Conservation (phyloP, 2,329 filamentous ascomycete species). For the Coniochaeta sp. region DNA sequence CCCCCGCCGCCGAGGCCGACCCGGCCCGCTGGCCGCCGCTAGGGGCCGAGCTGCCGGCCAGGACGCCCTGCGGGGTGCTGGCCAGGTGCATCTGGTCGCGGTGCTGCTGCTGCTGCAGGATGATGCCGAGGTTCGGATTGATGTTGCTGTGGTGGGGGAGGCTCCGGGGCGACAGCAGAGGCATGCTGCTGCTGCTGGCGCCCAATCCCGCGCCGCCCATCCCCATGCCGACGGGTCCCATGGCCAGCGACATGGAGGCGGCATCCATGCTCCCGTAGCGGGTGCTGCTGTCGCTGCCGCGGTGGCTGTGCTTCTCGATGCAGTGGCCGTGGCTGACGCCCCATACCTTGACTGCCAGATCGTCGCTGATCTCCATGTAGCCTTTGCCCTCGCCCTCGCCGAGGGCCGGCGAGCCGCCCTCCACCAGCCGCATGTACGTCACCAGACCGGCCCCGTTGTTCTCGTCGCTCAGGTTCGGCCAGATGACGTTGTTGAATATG, state of each 20-base stretch:
- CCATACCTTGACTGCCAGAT: slow-evolving; percentile 81
- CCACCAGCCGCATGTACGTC: slow-evolving; percentile 80
- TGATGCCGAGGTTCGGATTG: slow-evolving; percentile 11
- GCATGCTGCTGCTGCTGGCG: slow-evolving; percentile 2
- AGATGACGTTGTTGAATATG: slow-evolving; percentile 96
- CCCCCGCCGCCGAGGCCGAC: slow-evolving; percentile 6
- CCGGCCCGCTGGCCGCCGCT: slow-evolving; percentile 4
- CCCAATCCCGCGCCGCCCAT: too few relatives aligned
- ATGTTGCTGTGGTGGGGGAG: slow-evolving; percentile 16
- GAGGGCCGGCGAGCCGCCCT: slow-evolving; percentile 78
- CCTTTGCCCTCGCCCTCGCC: slow-evolving; percentile 74
- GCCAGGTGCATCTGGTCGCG: slow-evolving; percentile 13
- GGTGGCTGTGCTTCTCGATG: slow-evolving; percentile 63
- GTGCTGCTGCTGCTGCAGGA: slow-evolving; percentile 15
- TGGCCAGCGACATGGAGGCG: slow-evolving; percentile 15
- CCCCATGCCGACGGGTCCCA: slow-evolving; percentile 7
- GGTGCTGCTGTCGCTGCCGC: slow-evolving; percentile 48
- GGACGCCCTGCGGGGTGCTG: slow-evolving; percentile 1
- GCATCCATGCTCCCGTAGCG: slow-evolving; percentile 43
- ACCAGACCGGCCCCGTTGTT: slow-evolving; percentile 89
- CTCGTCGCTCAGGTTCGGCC: slow-evolving; percentile 95
- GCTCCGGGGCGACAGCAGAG: slow-evolving; percentile 17
- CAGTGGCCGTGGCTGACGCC: slow-evolving; percentile 86
- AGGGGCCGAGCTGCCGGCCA: slow-evolving; percentile 4
- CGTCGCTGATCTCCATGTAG: slow-evolving; percentile 83